Evolutionary conservation across 2,329 filamentous ascomycete species (phyloP), one percentile per base, ranked within the genome.

Genomic region (Cryphonectria japonica): DNA sequence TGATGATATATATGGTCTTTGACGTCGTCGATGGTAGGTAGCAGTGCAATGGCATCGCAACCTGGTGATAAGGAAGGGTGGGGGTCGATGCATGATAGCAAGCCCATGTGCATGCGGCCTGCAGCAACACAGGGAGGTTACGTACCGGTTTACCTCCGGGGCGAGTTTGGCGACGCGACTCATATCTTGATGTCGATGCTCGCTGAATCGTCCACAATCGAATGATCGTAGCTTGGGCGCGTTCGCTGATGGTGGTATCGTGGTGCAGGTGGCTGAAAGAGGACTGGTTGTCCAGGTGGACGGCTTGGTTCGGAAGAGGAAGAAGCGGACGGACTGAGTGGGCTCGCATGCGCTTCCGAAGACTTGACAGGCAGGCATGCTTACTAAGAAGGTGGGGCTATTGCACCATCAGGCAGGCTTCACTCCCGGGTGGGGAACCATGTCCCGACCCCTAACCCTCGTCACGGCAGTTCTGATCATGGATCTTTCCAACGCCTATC

Each of bases 121-220:
- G 22, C 46, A 46, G 19, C 46, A 54, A 37, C 37, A 66, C 66
- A 60, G 57, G 75, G 76, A 77, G 72, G 74, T 75, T 71, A 86
- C 92, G 81, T 86, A 97, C 94, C 94, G 92, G 88, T 98, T 98
- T 87, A 98, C 95, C 93, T 99, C 96, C 85, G 96, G 95, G 86
- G 95, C 95, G 89, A 98, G 92, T 90, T 98, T 98, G 86, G 91
- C 92, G 87, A 90, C 91, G 86, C 93, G 92, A 94, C 92, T 97
- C 94, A 97, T 97, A 91, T 90, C 92, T 94, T 90, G 87, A 85
- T 84, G 82, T 79, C 72, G 67, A 50, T 71, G 67, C 62, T 65
- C 62, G 68, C 66, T 69, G 52, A 62, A 41, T 69, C 61, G 43
- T 73, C 71, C 57, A 72, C 72, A 66, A 67, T 68, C 67, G 62